Conservation (phyloP, 2,329 filamentous ascomycete species). For the Beauveria rudraprayagi region DNA sequence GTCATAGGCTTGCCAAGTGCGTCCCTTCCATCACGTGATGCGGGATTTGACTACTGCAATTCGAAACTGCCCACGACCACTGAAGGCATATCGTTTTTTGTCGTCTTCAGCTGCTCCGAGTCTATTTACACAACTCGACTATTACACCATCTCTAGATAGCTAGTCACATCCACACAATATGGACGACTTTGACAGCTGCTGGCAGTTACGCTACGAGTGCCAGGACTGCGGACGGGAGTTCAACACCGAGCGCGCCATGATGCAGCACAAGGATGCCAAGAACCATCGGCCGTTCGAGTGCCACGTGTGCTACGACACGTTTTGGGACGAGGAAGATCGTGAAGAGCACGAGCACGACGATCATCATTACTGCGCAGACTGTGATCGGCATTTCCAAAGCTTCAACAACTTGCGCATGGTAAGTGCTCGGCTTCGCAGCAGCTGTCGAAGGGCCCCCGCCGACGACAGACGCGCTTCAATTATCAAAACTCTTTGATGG, state of each 20-base stretch:
- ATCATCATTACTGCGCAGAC: slow-evolving; percentile 25
- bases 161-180: not conserved
- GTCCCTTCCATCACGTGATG: no score
- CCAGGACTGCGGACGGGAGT: slow-evolving; percentile 20
- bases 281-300: slow-evolving; percentile 24
- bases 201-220: slow-evolving; percentile 17
- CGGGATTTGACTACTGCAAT: no score
- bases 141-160: not conserved
- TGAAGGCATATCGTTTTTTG: no score
- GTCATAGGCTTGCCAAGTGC: no score
- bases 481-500: no score
- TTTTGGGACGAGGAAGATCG: slow-evolving; percentile 13
- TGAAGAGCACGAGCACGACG: slow-evolving; percentile 20
- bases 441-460: no score
- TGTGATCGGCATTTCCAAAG: slow-evolving; percentile 27
- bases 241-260: slow-evolving; percentile 16
- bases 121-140: not conserved
- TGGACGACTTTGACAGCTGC: not conserved
- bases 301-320: slow-evolving; percentile 19
- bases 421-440: slow-evolving; percentile 12
- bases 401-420: slow-evolving; percentile 24
- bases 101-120: no score
- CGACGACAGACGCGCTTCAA: no score
- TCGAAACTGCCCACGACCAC: no score
- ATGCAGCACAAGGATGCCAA: slow-evolving; percentile 23